phyloP scores from a whole-genome alignment of 164 flowering plant genomes.

The Brasenia schreberi region DNA sequence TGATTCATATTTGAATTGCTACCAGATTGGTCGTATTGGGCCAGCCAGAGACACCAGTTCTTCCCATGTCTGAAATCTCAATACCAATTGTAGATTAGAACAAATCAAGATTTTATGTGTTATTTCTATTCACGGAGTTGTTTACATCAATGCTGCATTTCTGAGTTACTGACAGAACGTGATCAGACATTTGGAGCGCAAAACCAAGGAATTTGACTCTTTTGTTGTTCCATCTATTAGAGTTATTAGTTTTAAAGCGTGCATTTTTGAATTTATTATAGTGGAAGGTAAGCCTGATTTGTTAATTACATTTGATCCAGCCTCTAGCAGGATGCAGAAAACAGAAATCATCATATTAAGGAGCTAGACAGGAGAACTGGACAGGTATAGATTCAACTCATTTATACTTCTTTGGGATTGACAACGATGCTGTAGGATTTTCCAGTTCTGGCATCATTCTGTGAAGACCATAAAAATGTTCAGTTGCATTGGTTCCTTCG shows the following conservation, averaged over 20 bases:
- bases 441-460: background rate
- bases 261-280: background rate
- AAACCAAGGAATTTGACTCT: background rate
- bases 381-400: constrained; percentile 29
- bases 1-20: background rate
- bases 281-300: background rate
- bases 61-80: background rate
- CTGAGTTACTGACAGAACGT: background rate
- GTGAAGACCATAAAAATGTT: too few species aligned
- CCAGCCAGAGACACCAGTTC: background rate
- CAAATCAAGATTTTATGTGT: background rate
- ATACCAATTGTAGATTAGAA: background rate
- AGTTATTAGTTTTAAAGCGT: background rate
- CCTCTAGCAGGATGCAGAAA: constrained; percentile 88
- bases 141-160: too few species aligned
- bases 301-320: constrained; percentile 17
- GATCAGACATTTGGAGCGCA: background rate
- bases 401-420: background rate
- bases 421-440: background rate
- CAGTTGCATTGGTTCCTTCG: too few species aligned
- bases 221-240: background rate
- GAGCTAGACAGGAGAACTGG: constrained; percentile 89
- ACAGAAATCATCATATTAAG: constrained; percentile 63
- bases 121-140: too few species aligned
- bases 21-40: background rate